A percentile compares a stretch with the other conserved stretches of the same genome.
Conservation (phyloP, 495 filamentous ascomycete species). For the Aspergillus campestris region DNA sequence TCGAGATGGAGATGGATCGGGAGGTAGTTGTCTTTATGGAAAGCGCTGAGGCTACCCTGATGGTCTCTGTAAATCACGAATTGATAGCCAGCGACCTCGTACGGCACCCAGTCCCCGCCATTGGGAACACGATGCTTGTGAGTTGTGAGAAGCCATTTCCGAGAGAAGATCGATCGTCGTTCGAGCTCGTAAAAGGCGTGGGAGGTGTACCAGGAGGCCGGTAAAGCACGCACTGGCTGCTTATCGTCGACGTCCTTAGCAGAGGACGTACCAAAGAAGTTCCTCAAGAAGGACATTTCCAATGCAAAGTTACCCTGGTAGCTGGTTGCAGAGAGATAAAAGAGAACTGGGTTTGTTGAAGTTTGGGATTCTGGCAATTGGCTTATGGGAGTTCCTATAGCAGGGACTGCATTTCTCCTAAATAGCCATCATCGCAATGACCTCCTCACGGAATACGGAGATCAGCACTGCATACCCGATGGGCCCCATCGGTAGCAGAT, state of each 20-base stretch:
- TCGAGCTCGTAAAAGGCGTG: conserved; percentile 42
- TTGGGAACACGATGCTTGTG: conserved; percentile 24
- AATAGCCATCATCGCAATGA: too few relatives aligned
- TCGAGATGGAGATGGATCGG: conserved; percentile 36
- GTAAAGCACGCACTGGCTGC: conserved; percentile 10
- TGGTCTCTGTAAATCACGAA: conserved; percentile 39
- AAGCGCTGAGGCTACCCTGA: conserved; percentile 38
- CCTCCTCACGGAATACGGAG: too few relatives aligned
- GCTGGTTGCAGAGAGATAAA: too few relatives aligned
- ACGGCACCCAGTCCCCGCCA: conserved; percentile 22
- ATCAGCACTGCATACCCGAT: too few relatives aligned
- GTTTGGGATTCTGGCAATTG: too few relatives aligned
- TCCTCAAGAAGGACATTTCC: too few relatives aligned
- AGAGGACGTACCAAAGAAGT: not conserved
- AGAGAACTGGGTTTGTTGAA: too few relatives aligned
- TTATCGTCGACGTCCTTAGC: not conserved
- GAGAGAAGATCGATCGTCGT: conserved; percentile 40
- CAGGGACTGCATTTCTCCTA: too few relatives aligned
- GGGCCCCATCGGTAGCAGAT: too few relatives aligned
- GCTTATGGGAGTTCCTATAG: too few relatives aligned
- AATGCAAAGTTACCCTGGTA: too few relatives aligned
- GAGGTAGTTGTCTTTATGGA: conserved; percentile 43
- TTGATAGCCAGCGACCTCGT: conserved; percentile 24
- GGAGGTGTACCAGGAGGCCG: conserved; percentile 40
- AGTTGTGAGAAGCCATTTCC: conserved; percentile 20